phyloP scores from a whole-genome alignment of 169 alveolate genomes.

The Amoebophrya sp. region DNA sequence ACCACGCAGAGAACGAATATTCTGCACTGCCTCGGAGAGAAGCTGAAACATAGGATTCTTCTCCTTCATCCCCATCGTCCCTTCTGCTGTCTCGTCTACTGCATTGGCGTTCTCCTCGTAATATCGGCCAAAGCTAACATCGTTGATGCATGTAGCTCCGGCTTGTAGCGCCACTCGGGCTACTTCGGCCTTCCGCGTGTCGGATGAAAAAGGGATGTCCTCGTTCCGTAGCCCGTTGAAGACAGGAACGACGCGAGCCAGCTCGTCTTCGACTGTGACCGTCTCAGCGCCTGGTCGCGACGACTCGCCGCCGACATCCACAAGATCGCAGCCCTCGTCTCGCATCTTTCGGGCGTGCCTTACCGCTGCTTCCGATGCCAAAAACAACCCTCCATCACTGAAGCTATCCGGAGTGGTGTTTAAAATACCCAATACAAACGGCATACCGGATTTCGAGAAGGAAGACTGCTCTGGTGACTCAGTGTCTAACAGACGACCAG shows the following conservation, averaged over 20 bases:
- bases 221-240: not conserved
- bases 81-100: constrained; percentile 27
- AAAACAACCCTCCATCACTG: constrained; percentile 24
- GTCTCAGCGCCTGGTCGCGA: not conserved
- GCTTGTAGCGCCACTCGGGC: constrained; percentile 28
- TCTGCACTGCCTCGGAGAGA: not conserved
- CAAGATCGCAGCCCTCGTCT: constrained; percentile 24
- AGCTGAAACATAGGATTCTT: not conserved
- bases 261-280: not conserved
- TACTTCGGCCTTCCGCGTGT: constrained; percentile 24
- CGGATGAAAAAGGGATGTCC: not conserved
- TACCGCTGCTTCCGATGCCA: not conserved
- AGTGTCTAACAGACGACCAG: no score
- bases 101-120: not conserved
- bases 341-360: not conserved
- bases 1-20: not conserved
- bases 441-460: not conserved
- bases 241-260: constrained; percentile 4
- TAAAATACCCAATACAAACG: constrained; percentile 6
- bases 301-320: constrained; percentile 35
- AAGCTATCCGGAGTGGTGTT: constrained; percentile 33
- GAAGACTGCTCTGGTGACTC: no score
- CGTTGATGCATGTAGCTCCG: constrained; percentile 29
- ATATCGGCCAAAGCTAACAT: not conserved
- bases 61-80: not conserved